A percentile compares a stretch with the other conserved stretches of the same genome.
These are phyloP conservation scores for Omphalotus olearius DNA, from an alignment of 1,284 basidiomycete genomes.

Conservation along the genomic window DNA sequence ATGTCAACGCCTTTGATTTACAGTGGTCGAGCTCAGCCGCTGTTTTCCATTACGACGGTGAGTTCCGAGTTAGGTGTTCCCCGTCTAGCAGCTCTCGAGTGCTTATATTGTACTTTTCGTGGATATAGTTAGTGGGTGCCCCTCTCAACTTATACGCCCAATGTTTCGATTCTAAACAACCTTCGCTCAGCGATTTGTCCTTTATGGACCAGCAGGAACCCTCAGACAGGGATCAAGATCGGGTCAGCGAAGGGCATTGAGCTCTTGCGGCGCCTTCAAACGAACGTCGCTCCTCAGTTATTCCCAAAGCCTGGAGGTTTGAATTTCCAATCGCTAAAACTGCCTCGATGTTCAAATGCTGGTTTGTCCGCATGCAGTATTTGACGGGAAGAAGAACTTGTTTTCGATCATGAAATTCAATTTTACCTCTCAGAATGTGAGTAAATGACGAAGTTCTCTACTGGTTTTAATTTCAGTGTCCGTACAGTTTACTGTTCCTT, in stretches of 20 bases:
- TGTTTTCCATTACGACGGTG: conserved; percentile 14
- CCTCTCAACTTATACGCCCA: conserved; percentile 3
- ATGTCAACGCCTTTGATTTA: conserved; percentile 10
- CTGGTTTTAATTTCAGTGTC: conserved; percentile 3
- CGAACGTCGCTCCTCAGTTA: conserved; percentile 18
- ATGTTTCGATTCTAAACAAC: not conserved
- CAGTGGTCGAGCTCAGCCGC: conserved; percentile 5
- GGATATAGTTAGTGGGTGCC: conserved; percentile 9
- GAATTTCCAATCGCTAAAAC: not conserved
- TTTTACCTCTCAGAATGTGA: conserved; percentile 20
- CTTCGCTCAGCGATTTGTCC: conserved; percentile 8
- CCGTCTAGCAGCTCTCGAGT: not conserved
- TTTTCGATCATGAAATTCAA: conserved; percentile 23
- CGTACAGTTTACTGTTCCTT: conserved; percentile 4
- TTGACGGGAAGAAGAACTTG: conserved; percentile 30
- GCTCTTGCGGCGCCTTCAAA: conserved; percentile 25
- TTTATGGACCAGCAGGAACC: conserved; percentile 3
- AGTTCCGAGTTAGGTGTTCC: not conserved
- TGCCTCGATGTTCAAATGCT: not conserved
- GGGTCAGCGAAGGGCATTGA: conserved; percentile 24
- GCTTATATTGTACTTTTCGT: not conserved
- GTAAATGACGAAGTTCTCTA: conserved; percentile 4
- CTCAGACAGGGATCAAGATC: conserved; percentile 11
- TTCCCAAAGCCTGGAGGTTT: conserved; percentile 25
- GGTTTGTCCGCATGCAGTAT: conserved; percentile 19